Evolutionary conservation across 345 rosid species (phyloP).

Genomic region (Litchi chinensis): DNA sequence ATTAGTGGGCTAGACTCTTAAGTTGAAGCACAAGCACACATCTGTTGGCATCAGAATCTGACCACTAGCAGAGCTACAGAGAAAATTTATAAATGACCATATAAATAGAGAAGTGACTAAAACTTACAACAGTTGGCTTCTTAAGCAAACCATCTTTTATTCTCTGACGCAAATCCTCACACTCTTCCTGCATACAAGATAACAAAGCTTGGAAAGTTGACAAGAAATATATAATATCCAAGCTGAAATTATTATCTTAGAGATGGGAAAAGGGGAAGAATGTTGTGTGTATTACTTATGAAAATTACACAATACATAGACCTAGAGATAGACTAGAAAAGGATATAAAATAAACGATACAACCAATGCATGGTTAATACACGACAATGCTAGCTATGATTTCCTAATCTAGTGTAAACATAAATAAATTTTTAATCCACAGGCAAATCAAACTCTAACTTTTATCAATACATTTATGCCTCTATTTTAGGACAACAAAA

Average conservation of each 20-base stretch:
- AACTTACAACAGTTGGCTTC: slow-evolving; percentile 73
- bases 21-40: neutral
- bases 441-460: neutral
- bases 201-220: slow-evolving; percentile 24
- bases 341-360: neutral
- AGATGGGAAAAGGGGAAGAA: neutral
- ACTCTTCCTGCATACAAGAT: slow-evolving; percentile 69
- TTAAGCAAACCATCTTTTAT: slow-evolving; percentile 54
- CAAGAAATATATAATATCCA: slow-evolving; percentile 5
- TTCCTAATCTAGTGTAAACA: neutral
- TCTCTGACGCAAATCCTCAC: slow-evolving; percentile 66
- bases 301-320: neutral
- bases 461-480: neutral
- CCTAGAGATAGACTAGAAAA: neutral
- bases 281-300: neutral
- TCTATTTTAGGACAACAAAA: slow-evolving; percentile 8
- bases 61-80: neutral
- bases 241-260: too few species aligned
- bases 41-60: neutral
- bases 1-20: neutral
- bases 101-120: slow-evolving; percentile 3
- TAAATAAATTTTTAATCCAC: neutral
- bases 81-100: neutral
- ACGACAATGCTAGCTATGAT: neutral
- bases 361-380: neutral